Conservation (phyloP, 495 filamentous ascomycete species). For the Lentithecium fluviatile region DNA sequence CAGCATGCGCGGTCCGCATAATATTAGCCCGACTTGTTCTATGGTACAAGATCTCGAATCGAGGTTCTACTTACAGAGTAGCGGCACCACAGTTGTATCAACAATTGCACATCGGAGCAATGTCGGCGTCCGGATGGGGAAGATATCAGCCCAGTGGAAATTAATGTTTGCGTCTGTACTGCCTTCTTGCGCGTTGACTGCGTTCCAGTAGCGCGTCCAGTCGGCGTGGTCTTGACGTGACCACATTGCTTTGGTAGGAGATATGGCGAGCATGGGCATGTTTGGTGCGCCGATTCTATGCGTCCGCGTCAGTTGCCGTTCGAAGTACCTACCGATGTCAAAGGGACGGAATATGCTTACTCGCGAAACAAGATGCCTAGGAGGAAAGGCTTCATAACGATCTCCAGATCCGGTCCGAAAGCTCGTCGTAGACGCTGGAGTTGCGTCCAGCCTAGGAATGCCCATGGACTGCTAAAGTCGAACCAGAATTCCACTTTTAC, state of each 20-base stretch:
- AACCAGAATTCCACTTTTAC: conserved; percentile 32
- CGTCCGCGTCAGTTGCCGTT: too few species aligned
- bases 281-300: conserved; percentile 32
- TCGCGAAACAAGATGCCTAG: conserved; percentile 29
- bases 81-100: conserved; percentile 6
- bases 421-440: conserved; percentile 20
- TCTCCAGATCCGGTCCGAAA: conserved; percentile 24
- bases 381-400: conserved; percentile 33
- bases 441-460: conserved; percentile 31
- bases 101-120: conserved; percentile 20
- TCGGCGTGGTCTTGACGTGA: conserved; percentile 26
- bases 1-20: conserved; percentile 27
- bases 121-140: conserved; percentile 31
- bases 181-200: conserved; percentile 28
- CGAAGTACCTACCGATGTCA: neutral
- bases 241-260: conserved; percentile 12
- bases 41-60: neutral
- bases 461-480: conserved; percentile 33
- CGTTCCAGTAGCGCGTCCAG: conserved; percentile 29
- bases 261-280: conserved; percentile 25
- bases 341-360: conserved; percentile 4
- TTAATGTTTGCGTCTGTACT: conserved; percentile 23
- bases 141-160: conserved; percentile 32
- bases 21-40: neutral
- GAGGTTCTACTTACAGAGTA: conserved; percentile 16